phyloP scores from a whole-genome alignment of 2,329 filamentous ascomycete species.

The Hymenoscyphus fructigenus region DNA sequence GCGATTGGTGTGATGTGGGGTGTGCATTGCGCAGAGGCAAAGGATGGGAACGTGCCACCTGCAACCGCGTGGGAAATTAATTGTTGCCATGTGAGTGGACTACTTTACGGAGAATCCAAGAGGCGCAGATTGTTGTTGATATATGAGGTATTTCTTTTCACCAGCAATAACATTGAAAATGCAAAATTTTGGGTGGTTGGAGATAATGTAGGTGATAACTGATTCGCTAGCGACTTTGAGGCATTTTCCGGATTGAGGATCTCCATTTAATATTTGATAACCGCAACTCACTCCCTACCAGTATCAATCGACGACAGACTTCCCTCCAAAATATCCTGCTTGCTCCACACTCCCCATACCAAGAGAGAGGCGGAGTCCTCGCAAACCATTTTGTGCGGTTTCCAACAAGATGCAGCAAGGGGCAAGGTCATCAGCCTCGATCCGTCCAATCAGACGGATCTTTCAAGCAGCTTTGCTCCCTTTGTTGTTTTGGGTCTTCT shows the following conservation, averaged over 20 bases:
- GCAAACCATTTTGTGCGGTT: background rate
- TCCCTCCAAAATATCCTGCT: background rate
- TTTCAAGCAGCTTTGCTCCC: background rate
- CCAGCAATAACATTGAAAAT: too few species aligned
- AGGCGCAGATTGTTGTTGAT: too few species aligned
- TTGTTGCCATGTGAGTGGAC: too few species aligned
- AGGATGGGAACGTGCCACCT: too few species aligned
- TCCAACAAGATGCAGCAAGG: background rate
- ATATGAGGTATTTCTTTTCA: background rate
- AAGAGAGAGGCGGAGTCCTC: background rate
- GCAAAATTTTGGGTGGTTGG: background rate
- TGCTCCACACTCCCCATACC: background rate
- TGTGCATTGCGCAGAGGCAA: too few species aligned
- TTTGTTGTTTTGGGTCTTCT: background rate
- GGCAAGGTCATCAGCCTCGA: background rate
- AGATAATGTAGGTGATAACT: background rate
- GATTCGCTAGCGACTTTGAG: background rate
- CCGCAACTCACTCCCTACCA: background rate
- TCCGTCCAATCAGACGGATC: background rate
- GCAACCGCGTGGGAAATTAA: too few species aligned
- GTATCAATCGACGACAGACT: background rate
- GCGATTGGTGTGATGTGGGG: too few species aligned
- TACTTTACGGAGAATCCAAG: too few species aligned
- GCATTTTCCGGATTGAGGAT: background rate
- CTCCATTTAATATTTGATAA: background rate